Evolutionary conservation across 768 basidiomycete species (phyloP), one percentile per base, ranked within the genome.

Genomic region (Sporobolomyces phaffii): DNA sequence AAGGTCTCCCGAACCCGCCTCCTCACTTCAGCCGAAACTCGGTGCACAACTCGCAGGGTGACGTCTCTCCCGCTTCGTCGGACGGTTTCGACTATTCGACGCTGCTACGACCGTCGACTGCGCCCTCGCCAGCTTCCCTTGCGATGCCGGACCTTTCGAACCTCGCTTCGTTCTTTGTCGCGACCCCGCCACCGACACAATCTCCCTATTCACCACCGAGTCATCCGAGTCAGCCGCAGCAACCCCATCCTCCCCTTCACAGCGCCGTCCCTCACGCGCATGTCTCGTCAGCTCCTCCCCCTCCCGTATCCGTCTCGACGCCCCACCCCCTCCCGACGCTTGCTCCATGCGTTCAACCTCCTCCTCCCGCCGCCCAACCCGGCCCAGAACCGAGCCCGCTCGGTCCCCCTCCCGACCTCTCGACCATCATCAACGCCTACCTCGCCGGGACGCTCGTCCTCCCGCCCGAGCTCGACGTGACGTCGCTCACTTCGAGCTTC

Each of bases 401-500:
- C 28, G 56, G 56, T 34, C 56, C 56, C 4, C 40, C 51, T 28
- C 56, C 62, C 34, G 64, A 65, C 41, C 48, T 56, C 38, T 24
- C 57, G 2, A 50, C 58, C 28, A 50, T 66, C 58, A 41, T 61
- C 38, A 41, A 49, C 4, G 47, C 56, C 22, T 65, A 62, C 47
- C 24, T 44, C 2, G 38, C 45, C 24, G 64, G 54, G 8, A 47
- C 57, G 14, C 51, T 56, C 31, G 22, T 48, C 31, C 29, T 33
- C 2, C 36, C 31, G 3, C 44, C 33, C 43, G 47, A 33, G 9
- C 52, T 51, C n/a, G 63, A 64, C 31, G 49, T 70, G 28, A n/a
- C 36, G 3, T 28, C 56, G 15, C 57, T 63, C 33, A 57, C 66
- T 31, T 36, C 49, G 28, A 61, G 62, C 34, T 68, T 59, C 45